Evolutionary conservation across 2,329 filamentous ascomycete genomes (phyloP).

Genomic region (Malbranchea zuffiana): DNA sequence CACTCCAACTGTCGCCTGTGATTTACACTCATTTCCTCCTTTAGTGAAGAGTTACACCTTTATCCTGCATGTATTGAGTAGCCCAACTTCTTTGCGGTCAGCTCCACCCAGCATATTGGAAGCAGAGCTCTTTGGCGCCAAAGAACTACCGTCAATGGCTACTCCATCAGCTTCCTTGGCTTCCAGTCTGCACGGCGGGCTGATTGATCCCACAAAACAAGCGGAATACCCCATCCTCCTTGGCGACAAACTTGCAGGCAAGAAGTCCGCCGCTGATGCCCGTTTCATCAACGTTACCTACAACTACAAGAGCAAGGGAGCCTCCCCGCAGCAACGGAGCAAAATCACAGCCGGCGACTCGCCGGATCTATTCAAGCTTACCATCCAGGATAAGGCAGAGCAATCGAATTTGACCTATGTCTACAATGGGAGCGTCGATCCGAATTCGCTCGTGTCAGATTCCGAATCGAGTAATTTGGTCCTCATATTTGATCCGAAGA

Average conservation of each 20-base stretch:
- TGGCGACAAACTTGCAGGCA: slow-evolving; percentile 31
- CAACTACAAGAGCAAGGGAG: slow-evolving; percentile 37
- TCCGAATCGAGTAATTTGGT: slow-evolving; percentile 30
- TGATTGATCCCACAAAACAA: slow-evolving; percentile 36
- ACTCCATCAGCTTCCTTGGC: slow-evolving; percentile 11
- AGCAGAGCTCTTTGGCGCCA: too few relatives aligned
- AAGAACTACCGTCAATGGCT: too few relatives aligned
- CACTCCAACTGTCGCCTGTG: too few relatives aligned
- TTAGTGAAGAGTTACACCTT: too few relatives aligned
- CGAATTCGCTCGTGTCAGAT: slow-evolving; percentile 21
- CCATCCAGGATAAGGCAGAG: slow-evolving; percentile 34
- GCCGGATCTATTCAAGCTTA: slow-evolving; percentile 31
- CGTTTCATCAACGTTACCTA: slow-evolving; percentile 35
- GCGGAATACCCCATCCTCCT: slow-evolving; percentile 39
- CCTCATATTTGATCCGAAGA: slow-evolving; percentile 63
- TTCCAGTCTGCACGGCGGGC: slow-evolving; percentile 21
- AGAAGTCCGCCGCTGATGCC: slow-evolving; percentile 15
- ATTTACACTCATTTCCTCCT: too few relatives aligned
- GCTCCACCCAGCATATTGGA: too few relatives aligned
- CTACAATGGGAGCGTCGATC: slow-evolving; percentile 33
- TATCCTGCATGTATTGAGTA: too few relatives aligned
- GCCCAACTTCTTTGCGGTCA: too few relatives aligned
- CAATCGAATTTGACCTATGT: slow-evolving; percentile 29
- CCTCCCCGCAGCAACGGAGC: slow-evolving; percentile 29
- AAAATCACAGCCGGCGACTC: slow-evolving; percentile 27